Evolutionary conservation across 2,329 filamentous ascomycete species (phyloP), one percentile per base, ranked within the genome.

Genomic region (Grosmannia huntii): DNA sequence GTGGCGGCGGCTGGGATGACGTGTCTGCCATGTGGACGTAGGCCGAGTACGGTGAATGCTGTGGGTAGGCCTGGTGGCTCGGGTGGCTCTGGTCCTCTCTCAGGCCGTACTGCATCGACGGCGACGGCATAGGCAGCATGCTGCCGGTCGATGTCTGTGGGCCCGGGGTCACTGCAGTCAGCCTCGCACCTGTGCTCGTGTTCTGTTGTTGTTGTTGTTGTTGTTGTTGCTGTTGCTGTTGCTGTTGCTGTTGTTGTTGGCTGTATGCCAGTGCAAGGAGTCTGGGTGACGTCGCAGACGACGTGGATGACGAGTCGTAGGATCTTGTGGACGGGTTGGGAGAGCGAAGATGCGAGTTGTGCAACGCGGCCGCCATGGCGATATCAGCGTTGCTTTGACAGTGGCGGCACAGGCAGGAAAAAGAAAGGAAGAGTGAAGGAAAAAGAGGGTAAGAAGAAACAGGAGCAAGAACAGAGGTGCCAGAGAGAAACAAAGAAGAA

Each of bases 281-380:
- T 64, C 76, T 77, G 55, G 82, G 82, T 23, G 82, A 85, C 31
- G 81, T 78, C 59, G 80, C 77, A 59, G 82, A 83, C 28, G 81
- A 83, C 65, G 82, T 79, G 53, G 81, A 82, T 12, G 81, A 83
- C 60, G 81, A 84, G 70, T 83, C 80, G 76, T 82, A 84, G 63
- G 81, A 83, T 69, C 77, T 76, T 62, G 76, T 79, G 63, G 81
- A 83, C 61, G 74, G 75, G 69, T 83, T 83, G 61, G 82, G 82
- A 59, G 82, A 84, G 70, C 80, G 81, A 66, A 79, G 72, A 68
- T 80, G 84, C 55, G 75, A 71, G 68, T 76, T 80, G 72, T 84
- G 80, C 65, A 78, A 73, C 68, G 72, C 71, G 60, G 79, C 75
- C 65, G 79, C 74, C 80, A 84, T 84, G 66, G 64, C 70, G 67